A percentile compares a stretch with the other conserved stretches of the same genome.
These are phyloP conservation scores for Fusarium anthophilum DNA, from an alignment of 2,329 filamentous ascomycete genomes.

Conservation along the genomic window DNA sequence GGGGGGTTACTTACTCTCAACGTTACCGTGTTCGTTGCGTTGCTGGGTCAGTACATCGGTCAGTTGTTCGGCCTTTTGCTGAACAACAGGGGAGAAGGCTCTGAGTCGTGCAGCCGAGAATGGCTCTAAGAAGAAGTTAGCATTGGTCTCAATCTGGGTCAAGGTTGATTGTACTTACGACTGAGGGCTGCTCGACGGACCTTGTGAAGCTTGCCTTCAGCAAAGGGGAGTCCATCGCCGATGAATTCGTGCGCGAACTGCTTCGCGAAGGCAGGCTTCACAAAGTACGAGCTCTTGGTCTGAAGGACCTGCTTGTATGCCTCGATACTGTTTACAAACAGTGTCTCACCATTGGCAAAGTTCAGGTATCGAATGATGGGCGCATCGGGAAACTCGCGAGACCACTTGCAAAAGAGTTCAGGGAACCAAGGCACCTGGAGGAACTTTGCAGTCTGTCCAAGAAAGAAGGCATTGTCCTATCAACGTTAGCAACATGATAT, in stretches of 20 bases:
- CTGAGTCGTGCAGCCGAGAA: constrained; percentile 47
- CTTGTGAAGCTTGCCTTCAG: constrained; percentile 49
- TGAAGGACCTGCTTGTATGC: constrained; percentile 42
- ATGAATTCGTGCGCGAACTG: constrained; percentile 40
- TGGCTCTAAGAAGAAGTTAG: constrained; percentile 29
- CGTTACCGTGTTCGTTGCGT: constrained; percentile 13
- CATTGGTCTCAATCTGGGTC: not conserved
- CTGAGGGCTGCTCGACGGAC: constrained; percentile 48
- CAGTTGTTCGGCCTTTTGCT: constrained; percentile 48
- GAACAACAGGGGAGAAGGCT: constrained; percentile 44
- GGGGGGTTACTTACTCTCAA: constrained; percentile 24
- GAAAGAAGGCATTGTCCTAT: constrained; percentile 50
- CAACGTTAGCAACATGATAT: not conserved
- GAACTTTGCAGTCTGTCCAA: constrained; percentile 53
- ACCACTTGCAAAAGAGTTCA: constrained; percentile 42
- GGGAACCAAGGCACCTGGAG: constrained; percentile 42
- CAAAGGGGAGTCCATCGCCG: constrained; percentile 48
- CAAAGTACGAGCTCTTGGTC: constrained; percentile 41
- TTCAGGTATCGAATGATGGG: constrained; percentile 43
- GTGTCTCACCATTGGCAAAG: constrained; percentile 40
- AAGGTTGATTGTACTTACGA: constrained; percentile 23
- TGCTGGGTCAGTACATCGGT: constrained; percentile 28
- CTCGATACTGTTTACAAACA: constrained; percentile 40
- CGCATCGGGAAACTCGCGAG: constrained; percentile 42
- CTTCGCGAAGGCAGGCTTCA: constrained; percentile 41